Conservation (phyloP, 495 filamentous ascomycete species). For the Penicillium robsamsonii region DNA sequence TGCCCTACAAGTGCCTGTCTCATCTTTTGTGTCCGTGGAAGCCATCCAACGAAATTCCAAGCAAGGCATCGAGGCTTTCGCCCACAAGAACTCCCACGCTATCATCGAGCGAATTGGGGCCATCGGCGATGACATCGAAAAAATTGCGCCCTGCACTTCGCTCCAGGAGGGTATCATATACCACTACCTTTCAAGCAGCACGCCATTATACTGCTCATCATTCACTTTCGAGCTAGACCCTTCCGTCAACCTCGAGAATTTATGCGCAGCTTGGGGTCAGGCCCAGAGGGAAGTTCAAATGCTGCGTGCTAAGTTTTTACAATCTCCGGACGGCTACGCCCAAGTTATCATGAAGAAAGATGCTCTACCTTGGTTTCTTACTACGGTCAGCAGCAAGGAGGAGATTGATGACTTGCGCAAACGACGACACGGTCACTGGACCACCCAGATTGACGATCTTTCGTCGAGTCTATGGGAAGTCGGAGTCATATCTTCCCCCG, state of each 20-base stretch:
- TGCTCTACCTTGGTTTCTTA: slow-evolving; percentile 48
- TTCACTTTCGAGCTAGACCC: slow-evolving; percentile 57
- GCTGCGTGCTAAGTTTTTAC: slow-evolving; percentile 63
- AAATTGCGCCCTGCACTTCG: slow-evolving; percentile 72
- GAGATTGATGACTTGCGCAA: slow-evolving; percentile 29
- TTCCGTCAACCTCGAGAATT: slow-evolving; percentile 33
- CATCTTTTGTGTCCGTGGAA: slow-evolving; percentile 16
- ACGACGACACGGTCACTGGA: slow-evolving; percentile 43
- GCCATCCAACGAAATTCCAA: slow-evolving; percentile 42
- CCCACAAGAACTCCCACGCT: slow-evolving; percentile 49
- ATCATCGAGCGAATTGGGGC: slow-evolving; percentile 49
- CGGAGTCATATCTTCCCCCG: slow-evolving; percentile 34
- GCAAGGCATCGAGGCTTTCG: slow-evolving; percentile 57
- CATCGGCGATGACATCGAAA: slow-evolving; percentile 53
- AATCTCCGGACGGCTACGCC: slow-evolving; percentile 66
- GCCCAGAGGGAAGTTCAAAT: slow-evolving; percentile 52
- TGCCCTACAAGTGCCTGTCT: slow-evolving; percentile 29
- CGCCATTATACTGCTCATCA: slow-evolving; percentile 65
- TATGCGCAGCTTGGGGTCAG: slow-evolving; percentile 52
- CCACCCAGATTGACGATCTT: slow-evolving; percentile 24
- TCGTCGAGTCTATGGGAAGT: slow-evolving; percentile 43
- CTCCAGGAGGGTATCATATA: slow-evolving; percentile 80
- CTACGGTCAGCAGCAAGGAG: slow-evolving; percentile 19
- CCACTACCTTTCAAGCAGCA: slow-evolving; percentile 53
- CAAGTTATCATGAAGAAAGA: slow-evolving; percentile 59